Percentiles rank a stretch among this genome's conserved stretches.
These are phyloP conservation scores for Boletus rufocinnamomeus DNA, from an alignment of 768 basidiomycete species.

Conservation along the genomic window DNA sequence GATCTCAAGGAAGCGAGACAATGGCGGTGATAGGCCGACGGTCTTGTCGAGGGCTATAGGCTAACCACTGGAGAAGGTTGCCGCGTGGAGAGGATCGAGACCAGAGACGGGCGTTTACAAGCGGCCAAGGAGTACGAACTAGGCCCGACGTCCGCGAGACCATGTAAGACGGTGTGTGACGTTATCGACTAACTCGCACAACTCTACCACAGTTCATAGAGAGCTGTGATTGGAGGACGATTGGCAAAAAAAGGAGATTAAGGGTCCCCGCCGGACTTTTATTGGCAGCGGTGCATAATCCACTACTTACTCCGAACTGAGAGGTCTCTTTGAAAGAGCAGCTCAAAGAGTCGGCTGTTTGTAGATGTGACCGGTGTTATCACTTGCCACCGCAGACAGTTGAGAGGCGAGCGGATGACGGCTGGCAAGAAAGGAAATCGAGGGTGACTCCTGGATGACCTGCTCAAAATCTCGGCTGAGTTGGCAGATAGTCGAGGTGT, in stretches of 20 bases:
- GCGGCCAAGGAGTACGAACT: constrained; percentile 1
- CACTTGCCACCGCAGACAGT: neutral
- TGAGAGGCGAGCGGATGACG: no score
- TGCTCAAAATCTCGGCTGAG: neutral
- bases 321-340: neutral
- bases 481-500: neutral
- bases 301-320: neutral
- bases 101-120: constrained; percentile 2
- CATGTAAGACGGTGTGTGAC: neutral
- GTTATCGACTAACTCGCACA: neutral
- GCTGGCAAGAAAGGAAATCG: neutral
- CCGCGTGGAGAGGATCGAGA: constrained; percentile 25
- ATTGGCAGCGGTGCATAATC: neutral
- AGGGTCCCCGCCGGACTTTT: neutral
- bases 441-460: neutral
- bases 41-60: constrained; percentile 10
- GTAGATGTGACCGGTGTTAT: neutral
- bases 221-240: neutral
- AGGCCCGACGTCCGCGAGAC: neutral
- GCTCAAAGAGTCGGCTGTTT: neutral
- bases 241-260: neutral
- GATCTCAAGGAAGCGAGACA: constrained; percentile 19
- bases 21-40: constrained; percentile 33
- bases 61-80: constrained; percentile 20
- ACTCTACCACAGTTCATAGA: neutral